Base-by-base conservation (phyloP, 345 rosid species). In the Jatropha curcas region DNA sequence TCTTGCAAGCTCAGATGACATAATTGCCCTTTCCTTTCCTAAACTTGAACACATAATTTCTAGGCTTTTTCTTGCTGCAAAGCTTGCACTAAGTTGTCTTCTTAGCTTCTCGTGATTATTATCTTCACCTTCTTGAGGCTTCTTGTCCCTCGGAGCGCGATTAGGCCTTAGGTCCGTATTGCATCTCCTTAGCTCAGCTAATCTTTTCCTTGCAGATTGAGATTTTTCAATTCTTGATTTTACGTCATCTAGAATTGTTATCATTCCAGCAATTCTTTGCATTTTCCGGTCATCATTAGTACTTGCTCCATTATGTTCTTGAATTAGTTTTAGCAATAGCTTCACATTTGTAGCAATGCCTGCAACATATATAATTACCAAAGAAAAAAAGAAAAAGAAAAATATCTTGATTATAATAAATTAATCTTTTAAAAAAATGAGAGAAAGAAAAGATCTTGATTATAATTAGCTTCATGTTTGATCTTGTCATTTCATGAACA, bases 1-100 rank as follows among this genome's bases (percentile, higher is more conserved):
- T 39, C 76, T 86, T 0, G 93, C 80, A 52, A 93, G 87, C 77
- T 91, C 97, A 0, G 61, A 20, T 0, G 93, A 89, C 88, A 93
- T 93, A 27, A 91, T 88, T 56, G 85, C 91, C 84, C 87, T 93
- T 80, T 93, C 98, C 55, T 88, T 87, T 30, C 98, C 98, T 77
- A 93, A 75, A 88, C 98, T 87, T 9, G 90, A 86, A 72, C 97
- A 89, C 90, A 93, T 81, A 52, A 88, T 79, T 64, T 89, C 97
- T 0, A 91, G 88, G 87, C 89, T 90, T 82, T 87, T 93, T 77
- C 84, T 75, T 2, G 94, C 90, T 0, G 83, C 80, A 75, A 88
- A 46, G 67, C 90, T 85, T 28, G 86, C 84, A 50, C 59, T 82
- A 11, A 92, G 79, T 72, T 87, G 86, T 74, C 57, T 89, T 77